Conservation (phyloP, 2,329 filamentous ascomycete genomes). For the Aspergillus brasiliensis region DNA sequence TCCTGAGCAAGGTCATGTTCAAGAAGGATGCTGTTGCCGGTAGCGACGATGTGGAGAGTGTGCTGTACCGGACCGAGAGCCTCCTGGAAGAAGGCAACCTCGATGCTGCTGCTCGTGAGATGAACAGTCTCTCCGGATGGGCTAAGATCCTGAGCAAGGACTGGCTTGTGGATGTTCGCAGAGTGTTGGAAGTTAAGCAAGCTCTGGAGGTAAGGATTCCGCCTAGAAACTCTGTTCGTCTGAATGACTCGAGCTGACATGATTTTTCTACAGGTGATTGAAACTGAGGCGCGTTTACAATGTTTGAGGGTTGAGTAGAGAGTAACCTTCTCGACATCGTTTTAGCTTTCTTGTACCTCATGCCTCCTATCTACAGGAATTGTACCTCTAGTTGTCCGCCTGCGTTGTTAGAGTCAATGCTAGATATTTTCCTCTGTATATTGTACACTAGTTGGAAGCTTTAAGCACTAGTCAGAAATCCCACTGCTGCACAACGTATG, state of each 20-base stretch:
- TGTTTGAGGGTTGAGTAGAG: constrained; percentile 77
- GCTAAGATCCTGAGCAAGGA: constrained; percentile 92
- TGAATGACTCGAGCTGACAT: constrained; percentile 17
- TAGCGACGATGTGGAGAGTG: constrained; percentile 89
- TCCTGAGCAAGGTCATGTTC: constrained; percentile 93
- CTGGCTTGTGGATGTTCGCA: constrained; percentile 87
- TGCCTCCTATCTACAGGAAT: constrained; percentile 34
- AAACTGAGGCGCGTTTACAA: constrained; percentile 84
- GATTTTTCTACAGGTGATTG: constrained; percentile 66
- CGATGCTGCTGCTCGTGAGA: constrained; percentile 87
- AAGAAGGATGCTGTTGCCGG: constrained; percentile 84
- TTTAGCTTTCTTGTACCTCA: constrained; percentile 35
- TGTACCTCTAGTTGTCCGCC: constrained; percentile 45
- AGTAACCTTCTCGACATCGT: constrained; percentile 28
- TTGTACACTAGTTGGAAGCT: not conserved
- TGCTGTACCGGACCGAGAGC: constrained; percentile 85
- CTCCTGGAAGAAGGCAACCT: constrained; percentile 90
- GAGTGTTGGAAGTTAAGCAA: constrained; percentile 92
- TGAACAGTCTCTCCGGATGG: constrained; percentile 92
- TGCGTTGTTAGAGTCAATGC: constrained; percentile 41
- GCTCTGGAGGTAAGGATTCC: constrained; percentile 78
- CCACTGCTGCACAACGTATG: not conserved
- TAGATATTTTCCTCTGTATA: constrained; percentile 33
- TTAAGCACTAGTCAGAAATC: too few species aligned
- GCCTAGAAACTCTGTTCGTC: not conserved